phyloP scores from a whole-genome alignment of 306 rosid species.

The Bauhinia variegata region DNA sequence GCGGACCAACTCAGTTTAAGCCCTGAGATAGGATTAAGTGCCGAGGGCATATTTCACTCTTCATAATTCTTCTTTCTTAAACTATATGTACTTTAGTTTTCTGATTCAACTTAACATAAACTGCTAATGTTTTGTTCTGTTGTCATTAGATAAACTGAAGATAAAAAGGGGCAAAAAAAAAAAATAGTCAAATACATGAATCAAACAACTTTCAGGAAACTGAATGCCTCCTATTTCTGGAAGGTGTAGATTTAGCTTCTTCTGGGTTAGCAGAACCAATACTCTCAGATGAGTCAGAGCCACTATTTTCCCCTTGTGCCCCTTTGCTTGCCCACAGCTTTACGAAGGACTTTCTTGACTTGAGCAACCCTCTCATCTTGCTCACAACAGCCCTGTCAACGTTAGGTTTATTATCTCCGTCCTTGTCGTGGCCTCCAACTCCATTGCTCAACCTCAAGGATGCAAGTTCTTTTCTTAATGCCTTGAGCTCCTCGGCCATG shows the following conservation, averaged over 20 bases:
- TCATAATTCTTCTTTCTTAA: slow-evolving; percentile 44
- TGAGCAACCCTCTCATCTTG: slow-evolving; percentile 80
- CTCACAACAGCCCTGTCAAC: slow-evolving; percentile 73
- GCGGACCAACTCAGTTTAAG: neutral
- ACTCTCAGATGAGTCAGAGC: slow-evolving; percentile 90
- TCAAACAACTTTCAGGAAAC: slow-evolving; percentile 66
- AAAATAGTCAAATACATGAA: slow-evolving; percentile 25
- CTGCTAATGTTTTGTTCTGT: slow-evolving; percentile 44
- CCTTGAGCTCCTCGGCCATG: slow-evolving; percentile 82
- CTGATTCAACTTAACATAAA: slow-evolving; percentile 44
- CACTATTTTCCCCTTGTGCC: slow-evolving; percentile 79
- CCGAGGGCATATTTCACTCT: slow-evolving; percentile 38
- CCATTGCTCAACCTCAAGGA: slow-evolving; percentile 72
- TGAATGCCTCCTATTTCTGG: slow-evolving; percentile 90
- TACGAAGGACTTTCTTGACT: slow-evolving; percentile 77
- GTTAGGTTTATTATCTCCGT: slow-evolving; percentile 55
- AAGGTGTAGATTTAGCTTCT: slow-evolving; percentile 87
- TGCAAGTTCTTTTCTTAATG: slow-evolving; percentile 84
- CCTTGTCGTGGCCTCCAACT: slow-evolving; percentile 52
- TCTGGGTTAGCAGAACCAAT: slow-evolving; percentile 83
- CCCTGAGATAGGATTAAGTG: slow-evolving; percentile 28
- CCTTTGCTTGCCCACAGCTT: slow-evolving; percentile 89
- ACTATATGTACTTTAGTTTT: slow-evolving; percentile 49
- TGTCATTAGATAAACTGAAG: slow-evolving; percentile 39
- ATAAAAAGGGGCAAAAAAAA: neutral